Conservation (phyloP, 179 eudicot species). For the Carnegiea gigantea region DNA sequence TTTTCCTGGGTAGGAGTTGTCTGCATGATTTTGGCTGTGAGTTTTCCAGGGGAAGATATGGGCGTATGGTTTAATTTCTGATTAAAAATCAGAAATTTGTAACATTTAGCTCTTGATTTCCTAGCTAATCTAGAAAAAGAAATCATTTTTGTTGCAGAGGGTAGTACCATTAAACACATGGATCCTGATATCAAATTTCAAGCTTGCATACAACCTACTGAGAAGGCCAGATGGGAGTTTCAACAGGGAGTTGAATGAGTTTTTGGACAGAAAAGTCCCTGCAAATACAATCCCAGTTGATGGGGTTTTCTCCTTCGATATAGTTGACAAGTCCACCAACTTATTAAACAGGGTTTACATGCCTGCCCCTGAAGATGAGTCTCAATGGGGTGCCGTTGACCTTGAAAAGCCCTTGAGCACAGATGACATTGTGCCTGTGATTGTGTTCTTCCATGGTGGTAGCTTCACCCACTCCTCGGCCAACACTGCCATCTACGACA, state of each 20-base stretch:
- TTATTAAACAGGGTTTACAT: conserved; percentile 64
- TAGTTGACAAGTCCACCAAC: conserved; percentile 56
- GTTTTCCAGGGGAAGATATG: not conserved
- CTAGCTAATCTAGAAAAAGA: not conserved
- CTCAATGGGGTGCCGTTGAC: conserved; percentile 41
- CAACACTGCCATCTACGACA: conserved; percentile 46
- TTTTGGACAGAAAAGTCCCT: conserved; percentile 76
- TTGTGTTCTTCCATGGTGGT: conserved; percentile 51
- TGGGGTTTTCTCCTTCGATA: conserved; percentile 78
- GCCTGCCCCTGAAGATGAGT: conserved; percentile 38
- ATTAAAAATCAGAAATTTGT: not conserved
- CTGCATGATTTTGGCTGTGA: not conserved
- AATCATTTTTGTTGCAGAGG: conserved; percentile 41
- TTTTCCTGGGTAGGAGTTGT: no score
- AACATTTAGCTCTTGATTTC: not conserved
- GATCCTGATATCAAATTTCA: conserved; percentile 90
- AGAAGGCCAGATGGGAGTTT: conserved; percentile 88
- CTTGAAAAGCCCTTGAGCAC: conserved; percentile 49
- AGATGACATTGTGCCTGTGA: conserved; percentile 57
- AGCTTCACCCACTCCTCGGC: conserved; percentile 52
- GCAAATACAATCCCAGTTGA: conserved; percentile 71
- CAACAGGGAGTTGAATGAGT: conserved; percentile 72
- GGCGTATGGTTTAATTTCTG: not conserved
- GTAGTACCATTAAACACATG: conserved; percentile 92
- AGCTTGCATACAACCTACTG: conserved; percentile 80